A percentile compares a stretch with the other conserved stretches of the same genome.
phyloP scores from a whole-genome alignment of 768 basidiomycete species.

The Suillus ampliporus region DNA sequence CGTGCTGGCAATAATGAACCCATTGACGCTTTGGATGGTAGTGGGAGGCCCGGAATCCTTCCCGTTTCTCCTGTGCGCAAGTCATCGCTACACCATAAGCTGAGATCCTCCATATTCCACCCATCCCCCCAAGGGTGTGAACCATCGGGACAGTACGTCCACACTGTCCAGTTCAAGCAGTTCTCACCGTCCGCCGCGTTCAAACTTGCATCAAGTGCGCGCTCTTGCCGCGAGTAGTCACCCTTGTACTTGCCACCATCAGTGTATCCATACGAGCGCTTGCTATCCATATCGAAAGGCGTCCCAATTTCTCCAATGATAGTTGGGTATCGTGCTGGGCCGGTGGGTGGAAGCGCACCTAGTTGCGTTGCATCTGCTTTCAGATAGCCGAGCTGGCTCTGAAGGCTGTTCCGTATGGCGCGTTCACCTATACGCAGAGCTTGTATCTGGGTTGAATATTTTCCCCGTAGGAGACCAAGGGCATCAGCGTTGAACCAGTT shows the following conservation, averaged over 20 bases:
- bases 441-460: slow-evolving; percentile 68
- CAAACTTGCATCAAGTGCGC: slow-evolving; percentile 85
- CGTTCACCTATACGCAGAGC: slow-evolving; percentile 83
- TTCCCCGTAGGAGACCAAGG: slow-evolving; percentile 86
- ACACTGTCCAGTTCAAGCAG: slow-evolving; percentile 79
- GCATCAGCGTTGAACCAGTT: slow-evolving; percentile 97
- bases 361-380: slow-evolving; percentile 74
- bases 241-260: slow-evolving; percentile 70
- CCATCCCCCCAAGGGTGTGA: slow-evolving; percentile 91
- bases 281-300: slow-evolving; percentile 93
- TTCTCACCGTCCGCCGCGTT: slow-evolving; percentile 81
- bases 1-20: slow-evolving; percentile 18
- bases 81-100: slow-evolving; percentile 86
- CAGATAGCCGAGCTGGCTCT: slow-evolving; percentile 82
- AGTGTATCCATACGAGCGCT: slow-evolving; percentile 82
- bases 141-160: slow-evolving; percentile 88
- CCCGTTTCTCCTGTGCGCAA: slow-evolving; percentile 31
- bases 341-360: slow-evolving; percentile 36
- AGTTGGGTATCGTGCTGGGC: slow-evolving; percentile 65
- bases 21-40: background rate
- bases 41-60: background rate
- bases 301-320: slow-evolving; percentile 96
- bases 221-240: slow-evolving; percentile 79
- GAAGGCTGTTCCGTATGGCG: slow-evolving; percentile 81
- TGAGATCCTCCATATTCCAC: slow-evolving; percentile 97